Percentiles rank a stretch among this genome's conserved stretches.
Conservation (phyloP, 768 basidiomycete genomes). For the Lactarius quietus region DNA sequence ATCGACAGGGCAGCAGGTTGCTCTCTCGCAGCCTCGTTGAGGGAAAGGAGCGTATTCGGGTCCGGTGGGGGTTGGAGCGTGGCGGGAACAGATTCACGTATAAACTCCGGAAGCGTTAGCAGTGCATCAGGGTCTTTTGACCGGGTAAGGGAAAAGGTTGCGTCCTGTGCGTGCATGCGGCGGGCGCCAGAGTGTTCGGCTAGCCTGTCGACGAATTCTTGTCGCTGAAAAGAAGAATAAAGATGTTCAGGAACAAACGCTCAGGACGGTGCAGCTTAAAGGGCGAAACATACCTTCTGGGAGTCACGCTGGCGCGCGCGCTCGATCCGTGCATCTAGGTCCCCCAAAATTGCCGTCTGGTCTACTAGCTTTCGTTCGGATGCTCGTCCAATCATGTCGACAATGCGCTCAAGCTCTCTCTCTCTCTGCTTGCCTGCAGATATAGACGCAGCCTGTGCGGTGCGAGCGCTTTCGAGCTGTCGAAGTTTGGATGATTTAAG, state of each 20-base stretch:
- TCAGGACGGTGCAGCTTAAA: not conserved
- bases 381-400: slow-evolving; percentile 68
- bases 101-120: slow-evolving; percentile 49
- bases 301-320: slow-evolving; percentile 54
- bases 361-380: slow-evolving; percentile 61
- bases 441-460: slow-evolving; percentile 34
- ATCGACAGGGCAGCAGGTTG: slow-evolving; percentile 30
- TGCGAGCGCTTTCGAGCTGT: slow-evolving; percentile 69
- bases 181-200: slow-evolving; percentile 68
- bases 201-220: slow-evolving; percentile 73
- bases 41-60: slow-evolving; percentile 26
- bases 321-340: slow-evolving; percentile 52
- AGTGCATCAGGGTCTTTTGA: slow-evolving; percentile 43
- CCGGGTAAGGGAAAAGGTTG: slow-evolving; percentile 42
- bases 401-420: slow-evolving; percentile 63
- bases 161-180: slow-evolving; percentile 78
- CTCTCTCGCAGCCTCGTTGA: slow-evolving; percentile 44
- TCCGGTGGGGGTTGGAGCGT: slow-evolving; percentile 16
- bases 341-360: slow-evolving; percentile 66
- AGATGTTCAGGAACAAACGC: slow-evolving; percentile 9
- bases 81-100: slow-evolving; percentile 24
- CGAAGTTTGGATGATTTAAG: slow-evolving; percentile 66
- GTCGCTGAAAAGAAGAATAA: slow-evolving; percentile 45
- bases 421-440: slow-evolving; percentile 48
- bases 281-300: slow-evolving; percentile 50